These are phyloP conservation scores for Meredithiella fracta DNA, from an alignment of 2,329 filamentous ascomycete genomes.

Conservation along the genomic window DNA sequence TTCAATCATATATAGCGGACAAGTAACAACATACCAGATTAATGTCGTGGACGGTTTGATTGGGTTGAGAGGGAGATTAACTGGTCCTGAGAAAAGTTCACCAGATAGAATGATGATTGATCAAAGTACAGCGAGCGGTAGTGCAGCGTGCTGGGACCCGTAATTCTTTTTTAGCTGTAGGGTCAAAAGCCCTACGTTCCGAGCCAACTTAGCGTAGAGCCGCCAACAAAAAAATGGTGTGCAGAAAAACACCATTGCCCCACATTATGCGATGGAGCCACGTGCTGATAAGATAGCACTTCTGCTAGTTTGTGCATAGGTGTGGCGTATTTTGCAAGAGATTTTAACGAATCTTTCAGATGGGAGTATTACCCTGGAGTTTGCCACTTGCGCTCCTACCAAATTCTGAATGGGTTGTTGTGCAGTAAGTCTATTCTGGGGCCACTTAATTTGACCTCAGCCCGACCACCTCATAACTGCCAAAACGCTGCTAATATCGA, in stretches of 20 bases:
- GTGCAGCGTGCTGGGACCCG: slow-evolving; percentile 11
- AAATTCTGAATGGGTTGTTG: too few relatives aligned
- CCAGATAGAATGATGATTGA: slow-evolving; percentile 14
- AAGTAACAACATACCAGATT: slow-evolving; percentile 14
- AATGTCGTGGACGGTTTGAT: slow-evolving; percentile 14
- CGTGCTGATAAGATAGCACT: slow-evolving; percentile 8
- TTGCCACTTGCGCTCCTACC: too few relatives aligned
- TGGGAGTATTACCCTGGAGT: too few relatives aligned
- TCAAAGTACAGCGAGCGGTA: slow-evolving; percentile 8
- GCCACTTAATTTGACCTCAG: too few relatives aligned
- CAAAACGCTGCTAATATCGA: too few relatives aligned
- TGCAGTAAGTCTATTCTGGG: too few relatives aligned
- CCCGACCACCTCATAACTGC: too few relatives aligned
- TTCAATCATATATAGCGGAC: neutral
- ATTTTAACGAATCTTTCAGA: too few relatives aligned
- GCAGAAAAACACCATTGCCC: slow-evolving; percentile 7
- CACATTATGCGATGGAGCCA: neutral
- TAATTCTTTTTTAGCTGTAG: slow-evolving; percentile 13
- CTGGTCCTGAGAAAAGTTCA: slow-evolving; percentile 14
- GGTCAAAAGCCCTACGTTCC: slow-evolving; percentile 14
- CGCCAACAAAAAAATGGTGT: slow-evolving; percentile 9
- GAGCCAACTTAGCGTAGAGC: slow-evolving; percentile 1
- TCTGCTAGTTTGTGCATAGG: neutral
- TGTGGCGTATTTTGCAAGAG: neutral
- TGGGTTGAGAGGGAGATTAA: slow-evolving; percentile 13